Percentiles rank a stretch among this genome's conserved stretches.
Evolutionary conservation across 352 stramenopile genomes (phyloP).

Genomic region (Albugo candida): DNA sequence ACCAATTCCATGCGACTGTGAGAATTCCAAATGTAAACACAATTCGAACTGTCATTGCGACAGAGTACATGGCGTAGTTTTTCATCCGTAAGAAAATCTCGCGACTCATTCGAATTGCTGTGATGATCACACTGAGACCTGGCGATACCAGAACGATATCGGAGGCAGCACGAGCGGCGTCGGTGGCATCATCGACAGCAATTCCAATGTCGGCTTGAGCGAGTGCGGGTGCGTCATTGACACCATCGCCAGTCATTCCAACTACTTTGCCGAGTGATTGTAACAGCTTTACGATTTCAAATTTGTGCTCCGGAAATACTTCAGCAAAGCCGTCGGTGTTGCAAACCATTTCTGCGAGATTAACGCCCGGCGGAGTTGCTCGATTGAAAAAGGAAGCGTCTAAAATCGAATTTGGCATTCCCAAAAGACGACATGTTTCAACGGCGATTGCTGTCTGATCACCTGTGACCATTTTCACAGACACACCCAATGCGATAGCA

Average conservation of each 20-base stretch:
- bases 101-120: constrained; percentile 68
- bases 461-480: constrained; percentile 92
- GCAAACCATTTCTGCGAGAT: constrained; percentile 74
- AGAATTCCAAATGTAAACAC: constrained; percentile 77
- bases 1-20: constrained; percentile 76
- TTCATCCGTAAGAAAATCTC: constrained; percentile 86
- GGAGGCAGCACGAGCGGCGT: constrained; percentile 74
- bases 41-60: constrained; percentile 77
- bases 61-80: constrained; percentile 83
- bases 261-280: constrained; percentile 71
- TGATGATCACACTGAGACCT: constrained; percentile 78
- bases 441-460: constrained; percentile 86
- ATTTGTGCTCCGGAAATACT: constrained; percentile 86
- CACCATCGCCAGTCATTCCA: constrained; percentile 76
- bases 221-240: constrained; percentile 84
- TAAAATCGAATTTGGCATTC: constrained; percentile 76
- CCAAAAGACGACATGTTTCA: constrained; percentile 80
- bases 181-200: constrained; percentile 75
- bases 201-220: constrained; percentile 84
- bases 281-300: constrained; percentile 79
- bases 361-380: constrained; percentile 29
- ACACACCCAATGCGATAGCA: constrained; percentile 78
- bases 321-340: constrained; percentile 86
- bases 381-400: constrained; percentile 67
- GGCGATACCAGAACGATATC: constrained; percentile 80